Conservation (phyloP, 108 stramenopile genomes). For the Skeletonema potamos region DNA sequence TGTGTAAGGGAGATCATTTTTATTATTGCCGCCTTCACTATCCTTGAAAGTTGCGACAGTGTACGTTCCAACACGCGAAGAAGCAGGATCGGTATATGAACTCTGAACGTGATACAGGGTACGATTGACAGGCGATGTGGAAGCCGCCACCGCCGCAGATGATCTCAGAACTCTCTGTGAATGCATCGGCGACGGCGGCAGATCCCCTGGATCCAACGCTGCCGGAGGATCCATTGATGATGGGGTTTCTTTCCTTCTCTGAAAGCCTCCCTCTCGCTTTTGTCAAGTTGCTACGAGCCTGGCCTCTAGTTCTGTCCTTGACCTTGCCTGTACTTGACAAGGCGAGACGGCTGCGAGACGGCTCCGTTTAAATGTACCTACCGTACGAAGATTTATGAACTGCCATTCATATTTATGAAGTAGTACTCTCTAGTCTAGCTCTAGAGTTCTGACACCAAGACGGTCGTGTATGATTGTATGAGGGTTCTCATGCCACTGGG, state of each 20-base stretch:
- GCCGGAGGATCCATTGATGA: background rate
- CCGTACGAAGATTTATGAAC: no score
- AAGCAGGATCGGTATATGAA: background rate
- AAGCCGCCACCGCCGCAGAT: background rate
- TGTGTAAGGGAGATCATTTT: background rate
- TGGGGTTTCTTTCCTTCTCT: background rate
- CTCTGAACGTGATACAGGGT: background rate
- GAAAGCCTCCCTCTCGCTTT: background rate
- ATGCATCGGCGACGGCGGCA: background rate
- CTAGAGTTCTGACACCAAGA: no score
- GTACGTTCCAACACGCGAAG: slow-evolving; percentile 13
- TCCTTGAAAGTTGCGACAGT: slow-evolving; percentile 22
- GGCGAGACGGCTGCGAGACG: no score
- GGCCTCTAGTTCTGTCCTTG: background rate
- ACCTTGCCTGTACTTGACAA: no score
- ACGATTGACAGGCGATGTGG: background rate
- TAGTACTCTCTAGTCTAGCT: no score
- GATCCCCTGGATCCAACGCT: background rate
- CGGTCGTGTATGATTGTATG: no score
- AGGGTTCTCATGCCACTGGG: no score
- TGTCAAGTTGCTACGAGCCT: no score
- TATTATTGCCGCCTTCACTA: background rate
- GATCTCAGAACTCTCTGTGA: background rate
- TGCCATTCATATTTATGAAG: no score
- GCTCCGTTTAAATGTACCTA: no score